Percentiles rank a stretch among this genome's conserved stretches.
Evolutionary conservation across 2,329 filamentous ascomycete species (phyloP).

Genomic region (Talaromyces verruculosus): DNA sequence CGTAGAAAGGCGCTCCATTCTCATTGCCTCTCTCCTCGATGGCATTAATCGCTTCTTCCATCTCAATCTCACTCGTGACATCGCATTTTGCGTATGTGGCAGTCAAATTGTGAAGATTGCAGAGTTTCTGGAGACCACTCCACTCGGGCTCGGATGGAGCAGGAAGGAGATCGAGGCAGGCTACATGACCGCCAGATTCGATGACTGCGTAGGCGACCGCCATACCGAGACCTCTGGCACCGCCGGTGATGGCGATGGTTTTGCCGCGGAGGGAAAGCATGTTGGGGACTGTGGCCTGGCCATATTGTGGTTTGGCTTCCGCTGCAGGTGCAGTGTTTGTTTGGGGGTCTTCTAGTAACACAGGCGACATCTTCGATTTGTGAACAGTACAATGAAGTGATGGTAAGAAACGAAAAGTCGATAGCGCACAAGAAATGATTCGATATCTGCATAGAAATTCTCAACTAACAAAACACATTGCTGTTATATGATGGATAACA

Average conservation of each 20-base stretch:
- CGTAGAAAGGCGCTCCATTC: slow-evolving; percentile 36
- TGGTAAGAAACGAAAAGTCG: background rate
- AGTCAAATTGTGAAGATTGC: slow-evolving; percentile 35
- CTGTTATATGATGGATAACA: background rate
- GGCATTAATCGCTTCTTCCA: slow-evolving; percentile 38
- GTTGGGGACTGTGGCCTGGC: slow-evolving; percentile 25
- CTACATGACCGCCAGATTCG: slow-evolving; percentile 53
- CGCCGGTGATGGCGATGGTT: slow-evolving; percentile 51
- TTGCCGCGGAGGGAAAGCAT: slow-evolving; percentile 50
- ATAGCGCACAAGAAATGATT: background rate
- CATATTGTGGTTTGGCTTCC: background rate
- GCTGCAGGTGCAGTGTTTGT: background rate
- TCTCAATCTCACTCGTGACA: slow-evolving; percentile 48
- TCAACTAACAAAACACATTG: background rate
- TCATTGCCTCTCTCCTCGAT: slow-evolving; percentile 32
- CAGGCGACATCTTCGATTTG: background rate
- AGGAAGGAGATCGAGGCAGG: slow-evolving; percentile 51
- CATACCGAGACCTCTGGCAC: slow-evolving; percentile 53
- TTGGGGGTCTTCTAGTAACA: background rate
- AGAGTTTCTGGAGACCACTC: slow-evolving; percentile 45
- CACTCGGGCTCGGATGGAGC: slow-evolving; percentile 39
- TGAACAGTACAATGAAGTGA: background rate
- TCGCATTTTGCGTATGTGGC: slow-evolving; percentile 50
- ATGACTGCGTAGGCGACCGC: slow-evolving; percentile 51
- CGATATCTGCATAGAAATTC: background rate